Evolutionary conservation across 2,329 filamentous ascomycete species (phyloP), one percentile per base, ranked within the genome.

Genomic region (Fusarium secorum): DNA sequence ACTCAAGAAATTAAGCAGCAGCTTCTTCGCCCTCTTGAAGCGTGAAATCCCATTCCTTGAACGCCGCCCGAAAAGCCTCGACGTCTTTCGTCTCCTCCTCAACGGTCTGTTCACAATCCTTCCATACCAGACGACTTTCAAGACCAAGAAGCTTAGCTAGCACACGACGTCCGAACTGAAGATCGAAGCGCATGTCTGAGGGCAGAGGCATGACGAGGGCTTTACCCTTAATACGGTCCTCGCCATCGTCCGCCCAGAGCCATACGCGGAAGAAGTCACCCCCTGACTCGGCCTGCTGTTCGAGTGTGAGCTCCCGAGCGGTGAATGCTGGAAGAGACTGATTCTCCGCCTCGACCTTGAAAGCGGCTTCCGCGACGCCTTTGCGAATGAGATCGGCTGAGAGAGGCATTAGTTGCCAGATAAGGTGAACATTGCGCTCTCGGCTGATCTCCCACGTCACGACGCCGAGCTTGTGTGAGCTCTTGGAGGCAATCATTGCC

Each of bases 391-490:
- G 83, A 14, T 91, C 86, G 0, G 87, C 84, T 0, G 92, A 88
- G 1, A 97, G 85, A 2, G 96, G 94, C 33, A 98, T 83, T 73
- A 97, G 92, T 81, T 99, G 97, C 96, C 95, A 98, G 77, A 98
- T 95, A 3, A 91, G 87, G 78, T 99, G 96, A 60, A 98, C 90
- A 59, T 96, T 94, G 55, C 88, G 88, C 8, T 85, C 86, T 54
- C 94, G 91, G 78, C 91, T 95, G 75, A 99, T 95, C 81, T 98
- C 96, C 90, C 94, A 99, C 0, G 94, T 96, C 3, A 98, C 92
- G 5, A 90, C 88, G 20, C 95, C 96, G 2, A 98, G 88, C 70
- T 87, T 87, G 68, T 87, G 83, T 76, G 83, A 79, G 62, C 84
- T 85, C 65, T 79, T 80, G 26, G 80, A 82, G n/a, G 84, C 82